These are phyloP conservation scores for Vaccinium myrtillus DNA, from an alignment of 148 eudicot genomes.

Conservation along the genomic window DNA sequence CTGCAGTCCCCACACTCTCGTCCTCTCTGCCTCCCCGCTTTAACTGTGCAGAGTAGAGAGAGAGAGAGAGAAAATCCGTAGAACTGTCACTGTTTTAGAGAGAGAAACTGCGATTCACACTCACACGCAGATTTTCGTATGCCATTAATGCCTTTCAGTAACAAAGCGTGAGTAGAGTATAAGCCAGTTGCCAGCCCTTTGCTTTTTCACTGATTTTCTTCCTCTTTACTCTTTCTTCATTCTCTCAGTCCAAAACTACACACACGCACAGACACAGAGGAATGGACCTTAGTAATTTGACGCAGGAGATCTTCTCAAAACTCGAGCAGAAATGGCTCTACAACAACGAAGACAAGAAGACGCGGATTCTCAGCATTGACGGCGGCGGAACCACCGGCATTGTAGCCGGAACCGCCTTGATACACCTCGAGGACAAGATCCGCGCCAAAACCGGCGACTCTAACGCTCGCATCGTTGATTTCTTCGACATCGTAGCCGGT, in stretches of 20 bases:
- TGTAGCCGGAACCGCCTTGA: constrained; percentile 52
- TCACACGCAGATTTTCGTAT: background rate
- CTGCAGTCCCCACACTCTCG: background rate
- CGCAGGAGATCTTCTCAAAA: constrained; percentile 63
- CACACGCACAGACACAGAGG: background rate
- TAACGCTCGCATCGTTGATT: constrained; percentile 48
- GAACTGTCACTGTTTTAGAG: background rate
- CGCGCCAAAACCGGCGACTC: constrained; percentile 54
- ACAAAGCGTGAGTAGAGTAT: constrained; percentile 13
- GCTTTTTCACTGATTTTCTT: constrained; percentile 18
- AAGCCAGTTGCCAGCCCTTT: background rate
- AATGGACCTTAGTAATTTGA: constrained; percentile 57
- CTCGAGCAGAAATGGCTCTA: constrained; percentile 57
- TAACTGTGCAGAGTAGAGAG: background rate
- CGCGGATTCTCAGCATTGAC: constrained; percentile 71
- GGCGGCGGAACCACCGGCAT: constrained; percentile 68
- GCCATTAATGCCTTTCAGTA: constrained; percentile 27
- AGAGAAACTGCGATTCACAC: constrained; percentile 11
- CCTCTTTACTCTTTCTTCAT: background rate
- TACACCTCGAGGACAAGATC: constrained; percentile 70
- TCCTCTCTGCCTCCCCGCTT: background rate
- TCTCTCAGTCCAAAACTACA: background rate
- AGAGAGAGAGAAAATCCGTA: background rate
- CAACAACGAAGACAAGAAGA: constrained; percentile 33
- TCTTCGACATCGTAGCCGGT: constrained; percentile 68